Conservation (phyloP, 73 alveolate genomes). For the Tetrahymena thermophila region DNA sequence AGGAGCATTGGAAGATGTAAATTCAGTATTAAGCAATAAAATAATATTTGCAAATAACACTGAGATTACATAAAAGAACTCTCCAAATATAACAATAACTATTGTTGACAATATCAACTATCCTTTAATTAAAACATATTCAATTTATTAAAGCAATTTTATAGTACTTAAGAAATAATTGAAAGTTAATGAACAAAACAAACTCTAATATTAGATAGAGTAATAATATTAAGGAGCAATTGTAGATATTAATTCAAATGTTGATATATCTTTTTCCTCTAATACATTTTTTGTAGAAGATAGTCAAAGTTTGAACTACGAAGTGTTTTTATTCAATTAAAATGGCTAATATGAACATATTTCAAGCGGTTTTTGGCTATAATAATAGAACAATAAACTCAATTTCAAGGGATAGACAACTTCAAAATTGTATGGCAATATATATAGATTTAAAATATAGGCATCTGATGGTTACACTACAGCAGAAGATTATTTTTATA, state of each 20-base stretch:
- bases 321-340: not conserved
- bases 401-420: not conserved
- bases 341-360: not conserved
- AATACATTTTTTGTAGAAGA: not conserved
- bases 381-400: not conserved
- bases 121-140: not conserved
- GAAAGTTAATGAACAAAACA: not conserved
- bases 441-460: not conserved
- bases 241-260: not conserved
- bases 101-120: not conserved
- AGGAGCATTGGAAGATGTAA: not conserved
- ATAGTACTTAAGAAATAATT: not conserved
- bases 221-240: not conserved
- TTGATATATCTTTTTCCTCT: not conserved
- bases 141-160: not conserved
- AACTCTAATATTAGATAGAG: not conserved
- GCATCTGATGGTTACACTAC: not conserved
- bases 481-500: not conserved
- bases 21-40: not conserved
- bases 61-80: not conserved
- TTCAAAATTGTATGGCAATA: not conserved
- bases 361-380: not conserved
- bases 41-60: not conserved
- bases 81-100: not conserved
- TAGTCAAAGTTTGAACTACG: not conserved